Evolutionary conservation across 352 stramenopile species (phyloP).

Genomic region (Phytopythium litorale): DNA sequence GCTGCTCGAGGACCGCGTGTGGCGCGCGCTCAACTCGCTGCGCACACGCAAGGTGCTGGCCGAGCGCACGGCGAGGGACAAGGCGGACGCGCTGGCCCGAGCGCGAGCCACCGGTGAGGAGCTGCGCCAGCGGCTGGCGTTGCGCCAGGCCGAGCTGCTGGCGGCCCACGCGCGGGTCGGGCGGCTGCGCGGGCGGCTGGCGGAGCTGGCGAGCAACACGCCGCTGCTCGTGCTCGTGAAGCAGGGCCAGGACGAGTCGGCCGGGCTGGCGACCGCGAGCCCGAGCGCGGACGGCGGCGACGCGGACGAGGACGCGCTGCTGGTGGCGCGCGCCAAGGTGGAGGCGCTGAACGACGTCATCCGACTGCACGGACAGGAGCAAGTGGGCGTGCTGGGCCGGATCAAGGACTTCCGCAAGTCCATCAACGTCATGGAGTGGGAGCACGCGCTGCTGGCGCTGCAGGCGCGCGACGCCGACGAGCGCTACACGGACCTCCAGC

Average conservation of each 20-base stretch:
- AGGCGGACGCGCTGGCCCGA: slow-evolving; percentile 48
- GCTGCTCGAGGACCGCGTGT: slow-evolving; percentile 61
- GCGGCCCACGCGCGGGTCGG: slow-evolving; percentile 5
- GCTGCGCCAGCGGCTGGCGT: slow-evolving; percentile 30
- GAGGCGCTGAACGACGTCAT: slow-evolving; percentile 89
- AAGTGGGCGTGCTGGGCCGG: slow-evolving; percentile 78
- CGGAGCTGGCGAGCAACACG: slow-evolving; percentile 45
- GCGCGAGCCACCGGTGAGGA: slow-evolving; percentile 51
- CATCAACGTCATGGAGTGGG: slow-evolving; percentile 95
- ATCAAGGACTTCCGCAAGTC: slow-evolving; percentile 94
- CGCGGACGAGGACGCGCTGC: slow-evolving; percentile 54
- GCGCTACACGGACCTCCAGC: slow-evolving; percentile 91
- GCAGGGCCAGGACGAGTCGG: slow-evolving; percentile 90
- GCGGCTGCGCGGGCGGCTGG: slow-evolving; percentile 22
- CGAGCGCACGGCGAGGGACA: slow-evolving; percentile 47
- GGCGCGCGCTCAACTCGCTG: slow-evolving; percentile 58
- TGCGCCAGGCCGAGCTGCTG: slow-evolving; percentile 8
- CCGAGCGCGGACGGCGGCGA: slow-evolving; percentile 4
- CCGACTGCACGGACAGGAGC: slow-evolving; percentile 78
- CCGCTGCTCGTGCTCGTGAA: slow-evolving; percentile 88
- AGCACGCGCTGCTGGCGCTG: slow-evolving; percentile 77
- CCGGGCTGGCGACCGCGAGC: slow-evolving; percentile 1
- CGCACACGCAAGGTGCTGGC: slow-evolving; percentile 62
- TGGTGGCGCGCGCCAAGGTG: slow-evolving; percentile 77
- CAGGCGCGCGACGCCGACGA: slow-evolving; percentile 87